Base-by-base conservation (phyloP, 768 basidiomycete genomes). In the Sistotremastrum suecicum region DNA sequence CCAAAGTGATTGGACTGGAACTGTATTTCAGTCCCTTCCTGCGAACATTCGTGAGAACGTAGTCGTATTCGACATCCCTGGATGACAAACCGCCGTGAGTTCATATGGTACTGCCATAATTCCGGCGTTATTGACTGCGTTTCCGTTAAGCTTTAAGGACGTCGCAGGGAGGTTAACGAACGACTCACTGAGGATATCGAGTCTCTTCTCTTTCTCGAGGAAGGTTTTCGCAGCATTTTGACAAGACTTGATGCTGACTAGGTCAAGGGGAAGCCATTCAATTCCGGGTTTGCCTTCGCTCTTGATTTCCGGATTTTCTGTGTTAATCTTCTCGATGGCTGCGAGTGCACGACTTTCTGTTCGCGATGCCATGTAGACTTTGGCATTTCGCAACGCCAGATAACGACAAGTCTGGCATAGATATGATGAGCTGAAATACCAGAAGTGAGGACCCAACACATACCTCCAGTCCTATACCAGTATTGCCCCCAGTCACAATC, bases 1-100 rank as follows among this genome's bases (percentile, higher is more conserved):
- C 55, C 55, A 4, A 56, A 42, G 41, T 56, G 53, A 44, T 54
- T 56, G 42, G 49, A 53, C 46, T 54, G 44, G 5, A 43, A 8
- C 12, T n/a, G 11, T n/a, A 46, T 34, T 29, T 46, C 41, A 34
- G 36, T 41, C 29, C 33, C 40, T 9, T 41, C 48, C n/a, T 42
- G 33, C 29, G 40, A 7, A 12, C 36, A 9, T 34, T 53, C 50
- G 39, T 53, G 20, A 20, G 20, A 20, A 20, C 20, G 20, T 20
- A 20, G 20, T 20, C 20, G 20, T 20, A 20, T 20, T 20, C 20
- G 20, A 20, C 37, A 30, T 46, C 48, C 37, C 50, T 48, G 20
- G 43, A 20, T 32, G 31, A 11, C 32, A 30, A 35, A 32, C 43
- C n/a, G 43, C 8, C n/a, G 43, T 47, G 11, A 53, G 32, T 41